Evolutionary conservation across 495 filamentous ascomycete species (phyloP).

Genomic region (Penicillium arizonense): DNA sequence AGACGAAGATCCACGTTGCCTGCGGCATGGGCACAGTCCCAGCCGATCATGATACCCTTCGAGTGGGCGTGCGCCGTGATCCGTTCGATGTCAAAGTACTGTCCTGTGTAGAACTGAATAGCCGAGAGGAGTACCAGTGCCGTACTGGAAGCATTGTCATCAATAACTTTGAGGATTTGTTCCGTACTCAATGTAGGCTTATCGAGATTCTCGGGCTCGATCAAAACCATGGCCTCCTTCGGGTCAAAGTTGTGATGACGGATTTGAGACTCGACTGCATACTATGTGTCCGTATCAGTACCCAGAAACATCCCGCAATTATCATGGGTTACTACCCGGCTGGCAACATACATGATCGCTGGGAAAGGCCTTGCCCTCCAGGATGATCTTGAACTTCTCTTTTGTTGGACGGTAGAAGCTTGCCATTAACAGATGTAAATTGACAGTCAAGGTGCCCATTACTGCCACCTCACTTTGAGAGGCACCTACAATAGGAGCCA

Average conservation of each 20-base stretch:
- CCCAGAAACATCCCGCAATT: neutral
- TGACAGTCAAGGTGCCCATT: conserved; percentile 91
- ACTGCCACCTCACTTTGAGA: conserved; percentile 76
- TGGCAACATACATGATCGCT: conserved; percentile 70
- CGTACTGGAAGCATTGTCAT: conserved; percentile 69
- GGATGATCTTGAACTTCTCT: conserved; percentile 80
- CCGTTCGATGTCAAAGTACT: conserved; percentile 78
- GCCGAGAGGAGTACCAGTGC: conserved; percentile 84
- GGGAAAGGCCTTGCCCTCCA: conserved; percentile 93
- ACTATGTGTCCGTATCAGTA: conserved; percentile 48
- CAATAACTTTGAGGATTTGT: conserved; percentile 74
- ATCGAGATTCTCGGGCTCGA: conserved; percentile 59
- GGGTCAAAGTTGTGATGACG: conserved; percentile 70
- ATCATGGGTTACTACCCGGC: neutral
- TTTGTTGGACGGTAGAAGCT: conserved; percentile 83
- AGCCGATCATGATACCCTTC: conserved; percentile 77
- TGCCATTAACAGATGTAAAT: conserved; percentile 87
- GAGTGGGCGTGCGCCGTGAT: conserved; percentile 81
- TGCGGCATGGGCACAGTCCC: conserved; percentile 93
- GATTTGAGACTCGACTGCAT: conserved; percentile 85
- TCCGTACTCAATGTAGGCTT: conserved; percentile 61
- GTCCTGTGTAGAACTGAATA: conserved; percentile 94
- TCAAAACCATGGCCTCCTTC: conserved; percentile 68
- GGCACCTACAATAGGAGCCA: conserved; percentile 86
- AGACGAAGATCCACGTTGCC: conserved; percentile 84